These are phyloP conservation scores for Crithidia expoeki DNA, from an alignment of 208 protist species.

Conservation along the genomic window DNA sequence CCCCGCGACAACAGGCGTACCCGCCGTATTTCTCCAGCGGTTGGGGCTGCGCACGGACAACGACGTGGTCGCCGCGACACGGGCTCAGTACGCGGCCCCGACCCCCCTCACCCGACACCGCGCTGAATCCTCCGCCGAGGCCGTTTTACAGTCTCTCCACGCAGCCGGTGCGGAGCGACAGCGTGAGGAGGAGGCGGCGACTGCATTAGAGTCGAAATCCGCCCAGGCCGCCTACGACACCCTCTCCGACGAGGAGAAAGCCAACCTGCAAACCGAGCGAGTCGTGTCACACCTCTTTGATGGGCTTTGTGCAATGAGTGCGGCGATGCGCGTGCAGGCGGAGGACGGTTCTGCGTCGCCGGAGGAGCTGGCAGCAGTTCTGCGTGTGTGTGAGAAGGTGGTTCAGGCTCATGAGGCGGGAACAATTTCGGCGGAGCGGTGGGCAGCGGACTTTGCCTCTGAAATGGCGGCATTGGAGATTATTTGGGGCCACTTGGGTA, in stretches of 20 bases:
- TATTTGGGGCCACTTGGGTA: constrained; percentile 42
- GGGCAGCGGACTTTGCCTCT: constrained; percentile 49
- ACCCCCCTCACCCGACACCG: constrained; percentile 19
- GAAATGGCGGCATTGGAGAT: constrained; percentile 58
- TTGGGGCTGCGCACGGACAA: constrained; percentile 16
- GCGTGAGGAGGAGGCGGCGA: constrained; percentile 20
- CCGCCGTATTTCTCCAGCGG: constrained; percentile 26
- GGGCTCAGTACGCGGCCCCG: constrained; percentile 19
- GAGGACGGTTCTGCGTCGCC: constrained; percentile 21
- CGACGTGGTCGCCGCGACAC: constrained; percentile 14
- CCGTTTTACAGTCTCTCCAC: constrained; percentile 51
- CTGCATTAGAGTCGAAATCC: constrained; percentile 3
- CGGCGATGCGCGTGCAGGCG: constrained; percentile 52
- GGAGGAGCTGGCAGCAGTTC: constrained; percentile 45
- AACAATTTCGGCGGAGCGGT: constrained; percentile 33
- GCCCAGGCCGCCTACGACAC: constrained; percentile 37
- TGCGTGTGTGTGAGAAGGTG: constrained; percentile 44
- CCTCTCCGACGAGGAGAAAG: constrained; percentile 33
- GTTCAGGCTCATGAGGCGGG: constrained; percentile 13
- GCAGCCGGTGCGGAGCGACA: constrained; percentile 28
- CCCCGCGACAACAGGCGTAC: constrained; percentile 13
- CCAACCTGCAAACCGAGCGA: constrained; percentile 24
- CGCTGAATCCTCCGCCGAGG: constrained; percentile 29
- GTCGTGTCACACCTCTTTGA: constrained; percentile 53
- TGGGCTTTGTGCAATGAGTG: constrained; percentile 59